Base-by-base conservation (phyloP, 1,284 basidiomycete species). In the Tetrapyrgos nigripes region DNA sequence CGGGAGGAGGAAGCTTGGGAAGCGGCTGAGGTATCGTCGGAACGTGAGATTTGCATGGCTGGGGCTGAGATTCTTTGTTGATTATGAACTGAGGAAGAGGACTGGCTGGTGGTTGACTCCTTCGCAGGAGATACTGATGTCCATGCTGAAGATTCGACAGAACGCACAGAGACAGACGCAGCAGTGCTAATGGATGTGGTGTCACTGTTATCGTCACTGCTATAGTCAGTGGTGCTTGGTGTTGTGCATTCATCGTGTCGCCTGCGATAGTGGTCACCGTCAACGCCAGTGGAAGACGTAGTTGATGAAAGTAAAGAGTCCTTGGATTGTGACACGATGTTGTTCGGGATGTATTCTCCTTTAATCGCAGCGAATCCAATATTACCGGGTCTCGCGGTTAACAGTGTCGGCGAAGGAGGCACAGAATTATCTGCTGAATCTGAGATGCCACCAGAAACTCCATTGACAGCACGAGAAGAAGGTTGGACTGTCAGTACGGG, bases 141-240 rank as follows among this genome's bases (percentile, higher is more conserved):
- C 28, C 48, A 33, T 10, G 66, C 60, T 23, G 71, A 61, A 2
- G 71, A 68, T 29, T 73, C 62, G 64, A 67, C 52, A 50, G 83
- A 68, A 50, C 62, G 61, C 55, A 69, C 40, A 66, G 81, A 63
- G 67, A 62, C 70, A 48, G 62, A 55, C 59, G 77, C 71, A 24
- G 50, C 26, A 14, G 56, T 58, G 33, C 40, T 52, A 13, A 58
- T 37, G 14, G 56, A 58, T 6, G 29, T 47, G 26, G 50, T 19
- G 47, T 84, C 81, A 52, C 75, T 80, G 62, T 84, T 50, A 44
- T 77, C 78, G 3, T 68, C 77, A 2, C 77, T 79, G 73, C 79
- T 84, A 26, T 82, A 79, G 17, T 57, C 59, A 5, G 46, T 57
- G 19, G 24, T 31, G 33, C 50, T 60, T 10, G 40, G 44, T 26